Percentiles rank a stretch among this genome's conserved stretches.
Conservation (phyloP, 257 asterid genomes). For the Przewalskia tangutica region DNA sequence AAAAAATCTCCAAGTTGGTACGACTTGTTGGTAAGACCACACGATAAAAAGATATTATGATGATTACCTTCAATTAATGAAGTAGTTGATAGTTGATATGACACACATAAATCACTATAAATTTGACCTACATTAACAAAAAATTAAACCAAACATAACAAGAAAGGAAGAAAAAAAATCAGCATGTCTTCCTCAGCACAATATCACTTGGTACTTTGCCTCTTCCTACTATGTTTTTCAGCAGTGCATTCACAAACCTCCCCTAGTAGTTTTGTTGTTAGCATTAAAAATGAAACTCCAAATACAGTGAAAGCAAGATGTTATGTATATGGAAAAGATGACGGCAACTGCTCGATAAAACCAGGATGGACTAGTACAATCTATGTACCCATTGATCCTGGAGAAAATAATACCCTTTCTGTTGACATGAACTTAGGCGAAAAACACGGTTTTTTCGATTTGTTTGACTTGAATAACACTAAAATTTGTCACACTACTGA, state of each 20-base stretch:
- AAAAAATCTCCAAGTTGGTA: not conserved
- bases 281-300: not conserved
- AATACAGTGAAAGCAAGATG: not conserved
- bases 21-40: not conserved
- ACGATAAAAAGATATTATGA: not conserved
- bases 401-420: not conserved
- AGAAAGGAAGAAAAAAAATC: not conserved
- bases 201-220: not conserved
- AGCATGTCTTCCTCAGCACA: not conserved
- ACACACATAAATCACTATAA: not conserved
- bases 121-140: not conserved
- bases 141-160: not conserved
- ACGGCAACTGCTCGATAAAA: not conserved
- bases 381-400: not conserved
- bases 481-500: not conserved
- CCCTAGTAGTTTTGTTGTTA: not conserved
- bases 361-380: not conserved
- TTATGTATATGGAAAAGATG: not conserved
- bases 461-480: not conserved
- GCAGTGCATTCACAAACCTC: not conserved
- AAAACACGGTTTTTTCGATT: not conserved
- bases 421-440: not conserved
- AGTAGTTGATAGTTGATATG: not conserved
- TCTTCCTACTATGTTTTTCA: not conserved
- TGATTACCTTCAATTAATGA: not conserved